Base-by-base conservation (phyloP, 306 rosid species). In the Citrullus mucosospermus region DNA sequence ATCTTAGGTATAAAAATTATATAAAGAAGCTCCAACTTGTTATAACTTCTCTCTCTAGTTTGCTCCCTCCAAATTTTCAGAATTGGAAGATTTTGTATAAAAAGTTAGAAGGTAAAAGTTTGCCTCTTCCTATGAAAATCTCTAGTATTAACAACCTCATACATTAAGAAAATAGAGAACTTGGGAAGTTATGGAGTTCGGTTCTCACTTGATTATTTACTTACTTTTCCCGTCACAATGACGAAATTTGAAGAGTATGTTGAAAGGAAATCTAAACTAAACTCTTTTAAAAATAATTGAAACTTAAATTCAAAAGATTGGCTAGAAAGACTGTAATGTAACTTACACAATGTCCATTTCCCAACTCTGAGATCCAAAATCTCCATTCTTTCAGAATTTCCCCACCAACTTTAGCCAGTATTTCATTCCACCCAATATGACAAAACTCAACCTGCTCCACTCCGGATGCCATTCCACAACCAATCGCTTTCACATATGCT, bases 401-500 rank as follows among this genome's bases (percentile, higher is more conserved):
- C 58, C 97, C 92, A 51, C 86, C 89, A 68, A 83, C 76, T 80
- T 80, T 80, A 30, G 87, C 91, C 11, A 80, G 84, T 79, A 94
- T 92, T 53, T 85, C 68, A 56, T 80, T 80, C 98, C 96, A 94
- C 39, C 59, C 48, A 5, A 48, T 73, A 81, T 92, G 96, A 78
- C 81, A 88, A 88, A 94, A 92, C 83, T 94, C 97, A 69, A 94
- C 92, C 77, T 77, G 84, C 74, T 83, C 86, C 87, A 94, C 79
- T 67, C 85, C 85, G 55, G 76, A 82, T 51, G 85, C 81, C 76
- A 94, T 77, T 83, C 98, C 97, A 76, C 92, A 89, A 50, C 97
- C 98, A 53, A 81, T 84, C 55, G 97, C 95, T 87, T 94, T 92
- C 76, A 92, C 97, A 75, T 88, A 92, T 28, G 97, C 97, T 85